These are phyloP conservation scores for Termitomyces bulborhizus DNA, from an alignment of 768 basidiomycete species.

Conservation along the genomic window DNA sequence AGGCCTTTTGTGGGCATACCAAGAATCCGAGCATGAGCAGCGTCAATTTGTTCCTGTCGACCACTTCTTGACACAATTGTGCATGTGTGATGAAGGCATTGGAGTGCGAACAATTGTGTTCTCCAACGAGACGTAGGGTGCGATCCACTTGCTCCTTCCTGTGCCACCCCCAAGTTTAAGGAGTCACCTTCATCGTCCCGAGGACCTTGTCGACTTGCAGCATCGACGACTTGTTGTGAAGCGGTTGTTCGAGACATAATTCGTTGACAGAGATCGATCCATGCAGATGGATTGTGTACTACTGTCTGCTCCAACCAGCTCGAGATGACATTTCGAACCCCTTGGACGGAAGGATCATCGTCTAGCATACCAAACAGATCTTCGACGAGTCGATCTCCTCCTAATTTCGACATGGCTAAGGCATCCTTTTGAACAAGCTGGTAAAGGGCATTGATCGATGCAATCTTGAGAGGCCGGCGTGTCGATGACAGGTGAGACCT, in stretches of 20 bases:
- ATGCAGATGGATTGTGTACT: slow-evolving; percentile 87
- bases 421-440: slow-evolving; percentile 97
- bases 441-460: slow-evolving; percentile 93
- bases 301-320: slow-evolving; percentile 97
- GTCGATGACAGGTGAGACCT: slow-evolving; percentile 74
- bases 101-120: slow-evolving; percentile 91
- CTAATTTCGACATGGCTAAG: slow-evolving; percentile 82
- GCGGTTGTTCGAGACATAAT: slow-evolving; percentile 95
- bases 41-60: slow-evolving; percentile 78
- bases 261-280: slow-evolving; percentile 96
- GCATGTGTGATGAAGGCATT: slow-evolving; percentile 89
- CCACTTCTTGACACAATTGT: slow-evolving; percentile 66
- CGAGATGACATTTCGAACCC: slow-evolving; percentile 86
- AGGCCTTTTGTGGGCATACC: slow-evolving; percentile 57
- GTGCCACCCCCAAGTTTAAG: slow-evolving; percentile 55
- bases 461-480: slow-evolving; percentile 81
- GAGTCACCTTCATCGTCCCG: slow-evolving; percentile 95
- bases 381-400: slow-evolving; percentile 90
- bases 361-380: slow-evolving; percentile 94
- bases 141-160: slow-evolving; percentile 31
- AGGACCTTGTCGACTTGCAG: slow-evolving; percentile 44
- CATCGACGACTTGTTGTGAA: slow-evolving; percentile 66
- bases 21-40: slow-evolving; percentile 56
- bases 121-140: slow-evolving; percentile 82
- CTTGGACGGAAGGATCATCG: slow-evolving; percentile 89